Evolutionary conservation across 2,329 filamentous ascomycete genomes (phyloP).

Genomic region (Cordyceps fumosorosea): DNA sequence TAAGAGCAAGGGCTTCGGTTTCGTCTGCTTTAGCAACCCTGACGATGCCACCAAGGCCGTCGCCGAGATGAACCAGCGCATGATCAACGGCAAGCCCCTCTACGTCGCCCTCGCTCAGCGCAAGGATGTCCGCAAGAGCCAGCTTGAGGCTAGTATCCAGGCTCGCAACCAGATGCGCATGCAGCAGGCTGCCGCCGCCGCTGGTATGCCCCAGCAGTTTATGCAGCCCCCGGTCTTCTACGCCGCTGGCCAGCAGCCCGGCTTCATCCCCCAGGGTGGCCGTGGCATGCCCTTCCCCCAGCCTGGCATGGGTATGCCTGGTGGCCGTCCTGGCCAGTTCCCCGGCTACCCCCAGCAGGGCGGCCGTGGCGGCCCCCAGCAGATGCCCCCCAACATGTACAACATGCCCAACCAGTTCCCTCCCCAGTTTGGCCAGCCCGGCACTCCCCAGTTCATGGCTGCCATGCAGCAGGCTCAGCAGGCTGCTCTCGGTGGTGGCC

Average conservation of each 20-base stretch:
- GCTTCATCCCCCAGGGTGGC: slow-evolving; percentile 58
- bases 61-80: slow-evolving; percentile 99
- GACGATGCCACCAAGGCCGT: slow-evolving; percentile 99
- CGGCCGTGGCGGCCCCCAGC: slow-evolving; percentile 81
- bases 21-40: slow-evolving; percentile 99
- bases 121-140: slow-evolving; percentile 99
- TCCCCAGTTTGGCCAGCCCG: slow-evolving; percentile 71
- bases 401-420: slow-evolving; percentile 74
- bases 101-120: slow-evolving; percentile 98
- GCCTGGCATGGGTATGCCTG: slow-evolving; percentile 58
- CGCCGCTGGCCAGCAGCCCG: slow-evolving; percentile 72
- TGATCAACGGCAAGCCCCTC: slow-evolving; percentile 93
- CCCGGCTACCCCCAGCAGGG: slow-evolving; percentile 79
- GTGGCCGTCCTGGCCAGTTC: slow-evolving; percentile 80
- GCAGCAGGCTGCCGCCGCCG: slow-evolving; percentile 90
- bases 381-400: slow-evolving; percentile 84
- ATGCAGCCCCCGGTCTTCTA: slow-evolving; percentile 93
- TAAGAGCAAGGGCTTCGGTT: slow-evolving; percentile 99
- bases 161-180: slow-evolving; percentile 97
- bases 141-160: slow-evolving; percentile 98
- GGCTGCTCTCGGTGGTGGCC: slow-evolving; percentile 52
- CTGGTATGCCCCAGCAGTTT: slow-evolving; percentile 79
- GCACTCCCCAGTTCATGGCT: slow-evolving; percentile 71
- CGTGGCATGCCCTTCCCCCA: slow-evolving; percentile 63
- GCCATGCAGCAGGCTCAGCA: slow-evolving; percentile 79